These are phyloP conservation scores for Pseudozyma hubeiensis DNA, from an alignment of 1,284 basidiomycete genomes.

Conservation along the genomic window DNA sequence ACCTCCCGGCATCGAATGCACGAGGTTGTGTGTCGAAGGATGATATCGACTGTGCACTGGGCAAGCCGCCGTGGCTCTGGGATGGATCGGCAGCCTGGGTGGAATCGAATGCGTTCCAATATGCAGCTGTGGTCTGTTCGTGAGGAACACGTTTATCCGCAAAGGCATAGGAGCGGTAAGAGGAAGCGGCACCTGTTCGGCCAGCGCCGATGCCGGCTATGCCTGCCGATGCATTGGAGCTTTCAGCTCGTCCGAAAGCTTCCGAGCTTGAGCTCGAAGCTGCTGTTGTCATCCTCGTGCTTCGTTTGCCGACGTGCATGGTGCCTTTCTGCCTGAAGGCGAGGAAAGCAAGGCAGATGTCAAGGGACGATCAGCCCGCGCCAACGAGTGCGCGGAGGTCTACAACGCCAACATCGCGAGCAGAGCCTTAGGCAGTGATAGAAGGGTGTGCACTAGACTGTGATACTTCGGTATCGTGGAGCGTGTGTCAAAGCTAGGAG, in stretches of 20 bases:
- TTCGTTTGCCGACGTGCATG: constrained; percentile 31
- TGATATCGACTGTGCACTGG: constrained; percentile 15
- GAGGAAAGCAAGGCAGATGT: background rate
- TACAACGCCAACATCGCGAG: constrained; percentile 6
- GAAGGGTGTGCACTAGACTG: no score
- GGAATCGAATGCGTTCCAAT: constrained; percentile 26
- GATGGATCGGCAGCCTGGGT: constrained; percentile 15
- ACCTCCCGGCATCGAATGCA: constrained; percentile 11
- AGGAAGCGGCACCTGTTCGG: constrained; percentile 10
- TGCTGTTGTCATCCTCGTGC: constrained; percentile 1
- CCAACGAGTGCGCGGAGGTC: background rate
- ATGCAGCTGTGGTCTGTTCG: constrained; percentile 6
- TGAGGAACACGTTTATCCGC: constrained; percentile 8
- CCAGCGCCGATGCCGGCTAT: constrained; percentile 43
- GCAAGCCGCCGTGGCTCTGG: constrained; percentile 8
- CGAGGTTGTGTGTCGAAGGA: constrained; percentile 27
- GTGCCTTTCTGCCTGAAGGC: background rate
- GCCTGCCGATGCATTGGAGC: constrained; percentile 14
- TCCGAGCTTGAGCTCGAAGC: constrained; percentile 1
- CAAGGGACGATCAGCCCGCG: background rate
- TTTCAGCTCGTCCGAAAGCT: background rate
- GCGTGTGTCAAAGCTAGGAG: no score
- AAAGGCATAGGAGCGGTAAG: constrained; percentile 18
- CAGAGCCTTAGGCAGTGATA: background rate
- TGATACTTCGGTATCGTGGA: no score